Conservation (phyloP, 768 basidiomycete species). For the Guyanaporus albipodus region DNA sequence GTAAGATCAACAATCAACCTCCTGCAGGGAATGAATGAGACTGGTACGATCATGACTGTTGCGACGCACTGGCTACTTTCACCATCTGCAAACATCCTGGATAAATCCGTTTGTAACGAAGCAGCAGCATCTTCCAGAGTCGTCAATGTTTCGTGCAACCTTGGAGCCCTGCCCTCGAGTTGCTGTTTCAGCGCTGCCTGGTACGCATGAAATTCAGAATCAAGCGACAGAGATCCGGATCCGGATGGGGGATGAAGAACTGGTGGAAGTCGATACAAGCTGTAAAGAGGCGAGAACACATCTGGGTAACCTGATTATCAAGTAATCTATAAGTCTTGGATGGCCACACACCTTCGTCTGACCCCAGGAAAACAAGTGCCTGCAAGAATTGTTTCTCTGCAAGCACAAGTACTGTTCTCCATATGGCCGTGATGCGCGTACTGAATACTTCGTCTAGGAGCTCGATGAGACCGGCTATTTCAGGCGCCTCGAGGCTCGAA, state of each 20-base stretch:
- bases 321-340: neutral
- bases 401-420: conserved; percentile 45
- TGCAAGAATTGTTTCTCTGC: conserved; percentile 46
- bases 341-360: conserved; percentile 15
- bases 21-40: conserved; percentile 27
- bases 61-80: conserved; percentile 42
- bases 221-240: conserved; percentile 31
- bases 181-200: conserved; percentile 57
- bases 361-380: conserved; percentile 31
- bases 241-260: conserved; percentile 44
- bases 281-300: conserved; percentile 42
- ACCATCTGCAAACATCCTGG: conserved; percentile 38
- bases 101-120: conserved; percentile 57
- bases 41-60: neutral
- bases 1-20: conserved; percentile 41
- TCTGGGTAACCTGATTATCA: conserved; percentile 36
- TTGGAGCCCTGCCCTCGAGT: conserved; percentile 59
- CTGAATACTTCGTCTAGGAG: conserved; percentile 54
- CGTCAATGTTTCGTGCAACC: conserved; percentile 54
- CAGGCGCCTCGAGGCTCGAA: conserved; percentile 43
- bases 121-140: conserved; percentile 58
- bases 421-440: conserved; percentile 53
- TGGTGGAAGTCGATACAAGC: conserved; percentile 53
- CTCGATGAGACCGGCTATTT: conserved; percentile 41
- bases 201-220: conserved; percentile 58